Evolutionary conservation across 257 asterid species (phyloP).

Genomic region (Petunia axillaris): DNA sequence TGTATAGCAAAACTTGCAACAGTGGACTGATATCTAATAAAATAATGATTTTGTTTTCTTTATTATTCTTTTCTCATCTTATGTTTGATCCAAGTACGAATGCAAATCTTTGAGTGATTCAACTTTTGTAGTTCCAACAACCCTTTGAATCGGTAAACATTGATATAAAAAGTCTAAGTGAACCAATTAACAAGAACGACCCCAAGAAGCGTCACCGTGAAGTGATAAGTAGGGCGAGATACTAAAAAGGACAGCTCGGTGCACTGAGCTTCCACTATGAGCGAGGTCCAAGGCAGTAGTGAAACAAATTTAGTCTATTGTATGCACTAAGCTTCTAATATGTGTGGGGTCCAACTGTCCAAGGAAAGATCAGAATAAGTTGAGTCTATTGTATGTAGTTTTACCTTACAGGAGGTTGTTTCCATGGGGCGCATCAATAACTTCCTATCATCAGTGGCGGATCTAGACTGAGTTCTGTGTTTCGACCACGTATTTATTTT

Average conservation of each 20-base stretch:
- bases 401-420: too few species aligned
- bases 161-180: slow-evolving; percentile 4
- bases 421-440: too few species aligned
- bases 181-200: not conserved
- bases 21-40: slow-evolving; percentile 23
- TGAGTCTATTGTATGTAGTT: too few species aligned
- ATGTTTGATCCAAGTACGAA: not conserved
- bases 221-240: slow-evolving; percentile 29
- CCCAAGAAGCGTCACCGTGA: slow-evolving; percentile 32
- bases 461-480: too few species aligned
- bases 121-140: slow-evolving; percentile 4
- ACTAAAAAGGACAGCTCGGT: not conserved
- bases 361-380: too few species aligned
- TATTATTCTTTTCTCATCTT: not conserved
- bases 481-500: too few species aligned
- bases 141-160: slow-evolving; percentile 18
- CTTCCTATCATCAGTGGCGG: too few species aligned
- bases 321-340: too few species aligned
- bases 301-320: too few species aligned
- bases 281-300: too few species aligned
- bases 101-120: not conserved
- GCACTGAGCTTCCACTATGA: too few species aligned
- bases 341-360: too few species aligned
- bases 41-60: slow-evolving; percentile 14
- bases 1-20: slow-evolving; percentile 17